Base-by-base conservation (phyloP, 2,329 filamentous ascomycete genomes). In the Botrytis tulipae region DNA sequence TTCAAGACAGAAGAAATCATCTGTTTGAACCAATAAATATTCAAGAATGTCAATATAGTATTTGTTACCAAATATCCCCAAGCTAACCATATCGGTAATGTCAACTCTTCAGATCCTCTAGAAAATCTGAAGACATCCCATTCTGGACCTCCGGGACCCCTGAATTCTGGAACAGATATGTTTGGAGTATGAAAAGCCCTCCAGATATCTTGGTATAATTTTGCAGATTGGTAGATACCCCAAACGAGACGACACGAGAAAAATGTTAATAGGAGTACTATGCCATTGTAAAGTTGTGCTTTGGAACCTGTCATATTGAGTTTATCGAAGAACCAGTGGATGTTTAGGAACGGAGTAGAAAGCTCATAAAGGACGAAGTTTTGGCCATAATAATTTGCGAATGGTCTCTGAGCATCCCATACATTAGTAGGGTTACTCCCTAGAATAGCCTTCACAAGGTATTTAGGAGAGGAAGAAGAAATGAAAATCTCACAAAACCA, bases 251-350 rank as follows among this genome's bases (percentile, higher is more conserved):
- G 91, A 80, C 90, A 92, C 75, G 85, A 87, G 83, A 94, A 94
- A 82, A 95, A 95, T 54, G 88, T 92, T 74, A 84, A 82, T 66
- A 95, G 87, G 4, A 95, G 87, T 70, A 88, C 79, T 74, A 94
- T 85, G 76, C 93, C 93, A 78, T 95, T 95, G 83, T 93, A 90
- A n/a, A 94, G 87, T 83, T 96, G 93, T 37, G 89, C 82, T 74
- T 85, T 86, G 37, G 90, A 89, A 44, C 93, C 93, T 0, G 93
- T 95, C 86, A 93, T 89, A 78, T 88, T 87, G 73, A 95, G 84
- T 84, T 96, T 95, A 83, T 95, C 93, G 83, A 92, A 92, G 84
- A 96, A 95, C 93, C 93, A 96, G 84, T 96, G 93, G 78, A 95
- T 87, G 80, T 96, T 96, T 74, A 95, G 87, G 81, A 95, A 94